Conservation (phyloP, 176 grass and related monocot genomes). For the Avena atlantica region DNA sequence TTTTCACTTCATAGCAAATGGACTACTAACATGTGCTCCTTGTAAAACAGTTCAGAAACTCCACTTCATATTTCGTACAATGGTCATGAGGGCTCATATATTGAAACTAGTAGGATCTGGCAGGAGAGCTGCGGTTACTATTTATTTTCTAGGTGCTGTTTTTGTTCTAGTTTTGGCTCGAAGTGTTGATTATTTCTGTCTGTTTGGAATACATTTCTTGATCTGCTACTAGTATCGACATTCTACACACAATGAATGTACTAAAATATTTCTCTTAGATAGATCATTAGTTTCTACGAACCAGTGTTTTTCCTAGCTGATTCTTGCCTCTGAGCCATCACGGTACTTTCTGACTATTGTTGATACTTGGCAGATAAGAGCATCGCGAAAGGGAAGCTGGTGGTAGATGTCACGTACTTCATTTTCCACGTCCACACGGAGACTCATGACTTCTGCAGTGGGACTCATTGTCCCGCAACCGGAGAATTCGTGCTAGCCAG, state of each 20-base stretch:
- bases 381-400: constrained; percentile 60
- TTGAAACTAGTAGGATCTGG: background rate
- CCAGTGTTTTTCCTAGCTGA: background rate
- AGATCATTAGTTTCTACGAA: background rate
- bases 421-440: constrained; percentile 69
- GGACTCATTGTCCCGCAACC: constrained; percentile 61
- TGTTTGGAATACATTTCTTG: background rate
- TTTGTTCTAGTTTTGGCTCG: background rate
- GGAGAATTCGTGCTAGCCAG: constrained; percentile 56
- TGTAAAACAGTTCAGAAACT: too few relatives aligned
- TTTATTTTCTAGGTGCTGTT: too few relatives aligned
- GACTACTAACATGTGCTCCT: too few relatives aligned
- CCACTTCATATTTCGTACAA: too few relatives aligned
- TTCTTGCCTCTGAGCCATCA: background rate
- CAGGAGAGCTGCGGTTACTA: background rate
- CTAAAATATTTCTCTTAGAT: background rate
- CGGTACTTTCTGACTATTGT: constrained; percentile 6
- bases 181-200: background rate
- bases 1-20: too few relatives aligned
- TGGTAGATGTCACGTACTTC: constrained; percentile 75
- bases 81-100: background rate
- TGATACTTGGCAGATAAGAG: constrained; percentile 63
- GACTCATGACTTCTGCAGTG: constrained; percentile 73
- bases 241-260: background rate
- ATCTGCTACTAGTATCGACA: background rate